phyloP scores from a whole-genome alignment of 1,284 basidiomycete genomes.

The Puccinia polysora region DNA sequence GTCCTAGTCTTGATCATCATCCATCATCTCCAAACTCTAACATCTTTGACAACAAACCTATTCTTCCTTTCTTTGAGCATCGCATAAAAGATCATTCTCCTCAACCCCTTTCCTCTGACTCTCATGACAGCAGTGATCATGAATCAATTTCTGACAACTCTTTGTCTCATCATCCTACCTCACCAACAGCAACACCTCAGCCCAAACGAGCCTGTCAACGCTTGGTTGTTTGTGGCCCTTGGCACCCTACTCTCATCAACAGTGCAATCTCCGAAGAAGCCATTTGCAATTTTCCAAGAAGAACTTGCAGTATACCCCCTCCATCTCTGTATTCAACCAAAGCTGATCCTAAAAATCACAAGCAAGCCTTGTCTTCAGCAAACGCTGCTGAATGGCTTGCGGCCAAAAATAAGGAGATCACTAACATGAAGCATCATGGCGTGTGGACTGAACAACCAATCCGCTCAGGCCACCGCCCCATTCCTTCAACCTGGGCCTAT shows the following conservation, averaged over 20 bases:
- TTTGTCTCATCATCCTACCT: too few relatives aligned
- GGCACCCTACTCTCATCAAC: too few relatives aligned
- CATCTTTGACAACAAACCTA: not conserved
- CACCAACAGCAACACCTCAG: too few relatives aligned
- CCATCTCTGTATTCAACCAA: not conserved
- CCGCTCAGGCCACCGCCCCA: not conserved
- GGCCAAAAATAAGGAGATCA: not conserved
- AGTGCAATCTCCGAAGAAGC: too few relatives aligned
- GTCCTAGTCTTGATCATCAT: not conserved
- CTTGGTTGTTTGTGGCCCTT: too few relatives aligned
- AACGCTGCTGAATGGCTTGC: not conserved
- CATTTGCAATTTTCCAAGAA: too few relatives aligned
- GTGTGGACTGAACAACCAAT: not conserved
- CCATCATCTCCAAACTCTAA: not conserved
- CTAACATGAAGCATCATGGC: not conserved
- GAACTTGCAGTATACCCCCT: too few relatives aligned
- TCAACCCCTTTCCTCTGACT: too few relatives aligned
- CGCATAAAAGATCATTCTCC: too few relatives aligned
- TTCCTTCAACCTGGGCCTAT: not conserved
- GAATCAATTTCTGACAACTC: too few relatives aligned
- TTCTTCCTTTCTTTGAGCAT: not conserved
- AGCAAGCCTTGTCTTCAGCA: not conserved
- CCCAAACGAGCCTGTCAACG: too few relatives aligned
- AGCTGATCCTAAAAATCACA: not conserved
- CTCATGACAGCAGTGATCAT: too few relatives aligned